Conservation (phyloP, 2,329 filamentous ascomycete genomes). For the Sordariomycetes sp. region DNA sequence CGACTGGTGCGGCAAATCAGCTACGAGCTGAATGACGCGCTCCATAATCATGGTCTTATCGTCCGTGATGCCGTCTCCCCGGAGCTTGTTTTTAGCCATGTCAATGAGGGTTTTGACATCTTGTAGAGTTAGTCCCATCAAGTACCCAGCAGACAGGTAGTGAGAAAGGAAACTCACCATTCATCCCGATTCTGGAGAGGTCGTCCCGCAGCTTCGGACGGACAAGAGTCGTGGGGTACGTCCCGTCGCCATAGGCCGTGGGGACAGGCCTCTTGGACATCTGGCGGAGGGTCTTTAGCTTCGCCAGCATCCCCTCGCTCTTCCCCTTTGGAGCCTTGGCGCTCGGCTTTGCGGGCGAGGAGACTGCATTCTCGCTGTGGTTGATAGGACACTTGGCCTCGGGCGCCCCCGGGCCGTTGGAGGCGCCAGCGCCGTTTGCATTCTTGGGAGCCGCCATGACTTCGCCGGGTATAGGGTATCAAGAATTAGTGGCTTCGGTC, state of each 20-base stretch:
- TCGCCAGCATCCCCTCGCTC: background rate
- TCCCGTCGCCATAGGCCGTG: constrained; percentile 48
- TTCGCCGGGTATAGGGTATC: background rate
- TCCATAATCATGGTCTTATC: constrained; percentile 74
- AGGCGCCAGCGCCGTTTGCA: background rate
- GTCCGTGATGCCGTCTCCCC: constrained; percentile 48
- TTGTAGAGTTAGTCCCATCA: constrained; percentile 10
- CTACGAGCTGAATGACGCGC: constrained; percentile 55
- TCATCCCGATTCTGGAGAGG: constrained; percentile 36
- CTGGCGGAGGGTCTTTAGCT: constrained; percentile 12
- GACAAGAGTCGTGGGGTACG: constrained; percentile 33
- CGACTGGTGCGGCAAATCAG: constrained; percentile 48
- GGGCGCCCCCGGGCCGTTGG: background rate
- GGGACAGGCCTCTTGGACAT: constrained; percentile 47
- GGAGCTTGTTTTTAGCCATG: constrained; percentile 48
- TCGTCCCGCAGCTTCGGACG: constrained; percentile 41
- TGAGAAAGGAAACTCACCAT: constrained; percentile 19
- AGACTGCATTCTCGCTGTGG: background rate
- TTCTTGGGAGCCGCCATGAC: background rate
- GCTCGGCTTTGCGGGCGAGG: background rate
- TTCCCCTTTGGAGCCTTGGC: background rate
- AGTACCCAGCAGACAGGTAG: too few species aligned
- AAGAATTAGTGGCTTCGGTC: background rate
- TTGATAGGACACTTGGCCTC: background rate
- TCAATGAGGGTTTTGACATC: constrained; percentile 51